These are phyloP conservation scores for Cyanidiococcus yangmingshanensis DNA, from an alignment of 23 red algal species.

Conservation along the genomic window DNA sequence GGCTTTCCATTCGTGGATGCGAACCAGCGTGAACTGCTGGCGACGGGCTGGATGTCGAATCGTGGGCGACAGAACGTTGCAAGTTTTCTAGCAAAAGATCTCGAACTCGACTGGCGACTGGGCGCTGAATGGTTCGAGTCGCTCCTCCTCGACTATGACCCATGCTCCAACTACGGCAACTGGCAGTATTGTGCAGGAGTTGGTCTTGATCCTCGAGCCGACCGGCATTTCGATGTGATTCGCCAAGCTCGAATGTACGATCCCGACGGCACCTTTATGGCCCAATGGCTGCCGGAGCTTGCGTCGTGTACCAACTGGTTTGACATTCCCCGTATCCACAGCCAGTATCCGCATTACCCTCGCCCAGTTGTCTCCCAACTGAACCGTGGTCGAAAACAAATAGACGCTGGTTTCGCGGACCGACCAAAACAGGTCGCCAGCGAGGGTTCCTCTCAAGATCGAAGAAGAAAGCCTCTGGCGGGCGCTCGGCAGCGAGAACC, in stretches of 20 bases:
- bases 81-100: slow-evolving; percentile 75
- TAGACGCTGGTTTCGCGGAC: not conserved
- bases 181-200: slow-evolving; percentile 86
- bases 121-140: slow-evolving; percentile 89
- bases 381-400: not conserved
- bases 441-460: no score
- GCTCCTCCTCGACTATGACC: slow-evolving; percentile 68
- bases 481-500: not conserved
- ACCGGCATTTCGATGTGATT: slow-evolving; percentile 67
- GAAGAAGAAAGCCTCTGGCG: no score
- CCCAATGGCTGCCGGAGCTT: slow-evolving; percentile 64
- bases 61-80: slow-evolving; percentile 87
- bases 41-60: slow-evolving; percentile 78
- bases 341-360: not conserved
- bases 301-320: not conserved
- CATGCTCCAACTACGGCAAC: slow-evolving; percentile 70
- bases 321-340: not conserved
- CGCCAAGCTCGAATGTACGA: slow-evolving; percentile 69
- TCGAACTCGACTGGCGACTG: slow-evolving; percentile 69
- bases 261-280: slow-evolving; percentile 40
- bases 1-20: slow-evolving; percentile 82
- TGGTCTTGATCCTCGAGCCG: slow-evolving; percentile 68
- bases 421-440: no score
- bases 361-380: not conserved
- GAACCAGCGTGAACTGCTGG: slow-evolving; percentile 65